Evolutionary conservation across 257 asterid species (phyloP).

Genomic region (Scutellaria galericulata): DNA sequence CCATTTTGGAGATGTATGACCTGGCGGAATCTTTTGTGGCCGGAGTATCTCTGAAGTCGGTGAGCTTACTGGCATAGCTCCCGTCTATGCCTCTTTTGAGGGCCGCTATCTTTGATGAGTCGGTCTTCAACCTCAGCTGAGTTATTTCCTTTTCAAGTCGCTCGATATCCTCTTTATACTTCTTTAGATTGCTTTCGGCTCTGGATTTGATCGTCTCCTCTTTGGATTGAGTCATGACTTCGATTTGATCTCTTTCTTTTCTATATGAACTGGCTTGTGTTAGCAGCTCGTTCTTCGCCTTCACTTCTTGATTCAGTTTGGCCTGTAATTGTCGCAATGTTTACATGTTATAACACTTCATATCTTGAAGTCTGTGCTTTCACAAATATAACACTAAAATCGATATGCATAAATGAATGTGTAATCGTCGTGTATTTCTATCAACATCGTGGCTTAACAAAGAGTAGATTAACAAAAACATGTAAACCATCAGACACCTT

Average conservation of each 20-base stretch:
- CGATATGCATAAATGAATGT: neutral
- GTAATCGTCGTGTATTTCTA: no score
- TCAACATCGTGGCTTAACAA: no score
- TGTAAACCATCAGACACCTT: neutral
- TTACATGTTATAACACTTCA: constrained; percentile 31
- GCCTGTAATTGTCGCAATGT: constrained; percentile 58
- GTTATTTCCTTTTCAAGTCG: constrained; percentile 78
- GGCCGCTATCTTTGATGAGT: constrained; percentile 85
- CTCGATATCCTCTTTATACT: constrained; percentile 70
- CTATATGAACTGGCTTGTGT: constrained; percentile 54
- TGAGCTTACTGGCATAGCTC: constrained; percentile 66
- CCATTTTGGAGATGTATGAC: constrained; percentile 50
- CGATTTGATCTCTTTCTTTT: constrained; percentile 76
- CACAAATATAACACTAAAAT: neutral
- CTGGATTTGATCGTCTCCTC: constrained; percentile 63
- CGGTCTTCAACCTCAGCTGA: constrained; percentile 70
- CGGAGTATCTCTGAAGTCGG: constrained; percentile 41
- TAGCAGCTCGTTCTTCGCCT: constrained; percentile 60
- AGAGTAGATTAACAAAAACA: no score
- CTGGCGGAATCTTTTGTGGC: constrained; percentile 43
- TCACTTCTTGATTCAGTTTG: constrained; percentile 62
- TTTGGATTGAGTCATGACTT: constrained; percentile 69
- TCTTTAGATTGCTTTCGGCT: constrained; percentile 75
- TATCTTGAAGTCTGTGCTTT: neutral
- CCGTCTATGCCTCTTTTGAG: constrained; percentile 78